Evolutionary conservation across 1,284 basidiomycete genomes (phyloP), one percentile per base, ranked within the genome.

Genomic region (Malassezia brasiliensis): DNA sequence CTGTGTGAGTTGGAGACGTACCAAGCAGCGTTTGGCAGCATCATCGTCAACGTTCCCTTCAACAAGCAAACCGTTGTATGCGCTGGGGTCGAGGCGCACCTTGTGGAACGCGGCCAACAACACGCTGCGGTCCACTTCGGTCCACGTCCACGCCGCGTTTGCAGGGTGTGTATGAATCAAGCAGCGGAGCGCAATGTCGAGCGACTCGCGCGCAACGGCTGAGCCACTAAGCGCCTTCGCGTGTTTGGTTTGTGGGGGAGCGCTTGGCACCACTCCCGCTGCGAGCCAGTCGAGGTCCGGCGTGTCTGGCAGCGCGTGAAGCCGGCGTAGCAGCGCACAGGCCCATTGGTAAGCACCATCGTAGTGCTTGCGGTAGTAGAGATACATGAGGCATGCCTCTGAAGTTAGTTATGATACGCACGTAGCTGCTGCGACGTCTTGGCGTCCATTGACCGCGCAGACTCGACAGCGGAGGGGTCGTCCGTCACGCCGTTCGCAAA

Each of bases 161-260:
- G 17, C n/a, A 4, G 31, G 25, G 40, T 40, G 30, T 4, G 34
- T 4, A 19, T 52, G 34, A 1, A 56, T 22, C 3, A 52, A 12
- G 15, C 54, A 56, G 1, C 54, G 49, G 9, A 56, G 30, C 17
- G 50, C 54, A 3, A 36, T 47, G 35, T 56, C 54, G 12, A 56
- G 42, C 19, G 45, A 47, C 19, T 51, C 54, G 17, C 41, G 41
- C 9, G 54, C 49, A 4, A 37, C 31, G 17, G 34, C 44, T 11
- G 49, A 51, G 3, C 32, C 11, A 3, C 30, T 12, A 2, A 47
- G 39, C 20, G n/a, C 5, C n/a, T 37, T 45, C 17, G 19, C 30
- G 15, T 3, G 25, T 34, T 32, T 56, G 36, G 36, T 47, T 38
- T 6, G 30, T 2, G 5, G 32, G 2, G 37, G 14, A 25, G 8